Evolutionary conservation across 345 rosid species (phyloP), one percentile per base, ranked within the genome.

Genomic region (Erodium maritimum): DNA sequence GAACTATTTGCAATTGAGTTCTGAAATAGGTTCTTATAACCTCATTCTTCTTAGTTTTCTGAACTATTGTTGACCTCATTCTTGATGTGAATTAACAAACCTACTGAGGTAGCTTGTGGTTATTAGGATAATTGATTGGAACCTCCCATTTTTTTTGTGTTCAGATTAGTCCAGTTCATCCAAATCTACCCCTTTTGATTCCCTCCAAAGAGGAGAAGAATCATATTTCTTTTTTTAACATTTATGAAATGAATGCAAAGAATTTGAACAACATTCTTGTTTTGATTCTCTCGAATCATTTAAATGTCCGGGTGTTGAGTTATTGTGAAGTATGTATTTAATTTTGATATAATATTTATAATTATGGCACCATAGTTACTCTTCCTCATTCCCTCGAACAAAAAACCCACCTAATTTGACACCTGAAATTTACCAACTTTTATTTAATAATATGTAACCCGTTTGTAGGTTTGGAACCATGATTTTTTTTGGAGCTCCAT

Each of bases 401-500:
- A 13, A 10, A 19, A 16, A 54, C 21, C 56, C 56, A 54, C 24
- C 24, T 54, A 5, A 52, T 52, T 0, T 52, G 6, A 0, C 4
- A 52, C 18, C 1, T 19, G 23, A 23, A 5, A 21, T 22, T 18
- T 22, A 23, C 29, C 23, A 21, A 61, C 0, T 4, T 52, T 48
- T 42, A 5, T 24, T 13, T 21, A 5, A 24, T 64, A 20, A 1
- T n/a, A 17, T 19, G 54, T 51, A 37, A 8, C 34, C 23, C 64
- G 46, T 62, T 57, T 66, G 57, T 78, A 91, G 96, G 90, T 87
- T 23, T 91, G 95, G 98, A 88, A 91, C 78, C 96, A 91, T 53
- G 87, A 88, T 3, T 91, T 91, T 69, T 84, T 91, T 66, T 91
- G 95, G 98, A 93, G 85, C 68, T 88, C 94, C 55, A 86, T 88